Conservation (phyloP, 2,329 filamentous ascomycete species). For the Cordyceps militaris region DNA sequence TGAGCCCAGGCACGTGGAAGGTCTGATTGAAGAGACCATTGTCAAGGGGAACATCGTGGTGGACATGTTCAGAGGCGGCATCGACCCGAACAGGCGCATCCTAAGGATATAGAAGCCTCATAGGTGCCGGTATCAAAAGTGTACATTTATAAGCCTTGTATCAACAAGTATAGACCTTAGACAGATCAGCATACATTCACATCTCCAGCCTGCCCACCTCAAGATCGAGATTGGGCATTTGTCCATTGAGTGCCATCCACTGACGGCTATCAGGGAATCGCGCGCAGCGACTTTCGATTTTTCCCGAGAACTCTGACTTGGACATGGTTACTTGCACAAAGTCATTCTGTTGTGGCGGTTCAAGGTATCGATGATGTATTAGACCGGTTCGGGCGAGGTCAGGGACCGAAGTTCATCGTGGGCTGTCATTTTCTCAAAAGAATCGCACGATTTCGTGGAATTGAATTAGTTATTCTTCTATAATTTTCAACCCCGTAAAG, state of each 20-base stretch:
- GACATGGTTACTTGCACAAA: neutral
- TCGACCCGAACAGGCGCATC: constrained; percentile 48
- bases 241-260: neutral
- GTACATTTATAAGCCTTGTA: neutral
- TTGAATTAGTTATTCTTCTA: neutral
- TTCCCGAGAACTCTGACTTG: neutral
- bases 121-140: neutral
- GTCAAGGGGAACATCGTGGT: constrained; percentile 58
- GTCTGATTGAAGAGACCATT: constrained; percentile 66
- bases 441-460: neutral
- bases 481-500: neutral
- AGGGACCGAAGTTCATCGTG: neutral
- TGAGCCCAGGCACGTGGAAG: constrained; percentile 67
- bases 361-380: neutral
- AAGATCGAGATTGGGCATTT: constrained; percentile 2
- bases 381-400: neutral
- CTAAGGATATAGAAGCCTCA: constrained; percentile 31
- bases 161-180: neutral
- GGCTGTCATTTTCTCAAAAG: neutral
- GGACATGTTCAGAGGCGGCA: constrained; percentile 66
- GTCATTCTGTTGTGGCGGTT: neutral
- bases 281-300: neutral
- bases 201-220: neutral
- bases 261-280: neutral
- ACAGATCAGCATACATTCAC: neutral